Conservation (phyloP, 2,329 filamentous ascomycete genomes). For the Thermochaetoides dissita region DNA sequence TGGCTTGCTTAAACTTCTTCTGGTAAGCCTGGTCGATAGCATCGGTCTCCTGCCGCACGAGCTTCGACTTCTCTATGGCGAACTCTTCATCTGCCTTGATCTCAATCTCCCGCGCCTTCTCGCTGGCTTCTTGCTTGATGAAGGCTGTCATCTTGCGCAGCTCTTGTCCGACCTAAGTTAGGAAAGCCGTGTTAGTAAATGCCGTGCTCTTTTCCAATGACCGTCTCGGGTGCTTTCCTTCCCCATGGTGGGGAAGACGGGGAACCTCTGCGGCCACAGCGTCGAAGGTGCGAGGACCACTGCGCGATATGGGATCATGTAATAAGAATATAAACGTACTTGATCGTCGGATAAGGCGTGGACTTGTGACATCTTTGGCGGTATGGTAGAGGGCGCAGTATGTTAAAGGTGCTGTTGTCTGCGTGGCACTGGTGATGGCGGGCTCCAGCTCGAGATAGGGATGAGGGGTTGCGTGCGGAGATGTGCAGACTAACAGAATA, state of each 20-base stretch:
- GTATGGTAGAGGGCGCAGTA: background rate
- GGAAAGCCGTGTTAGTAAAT: conserved; percentile 4
- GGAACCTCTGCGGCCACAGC: background rate
- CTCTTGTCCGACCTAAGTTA: conserved; percentile 74
- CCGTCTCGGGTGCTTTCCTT: background rate
- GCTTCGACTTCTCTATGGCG: conserved; percentile 96
- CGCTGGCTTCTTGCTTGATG: conserved; percentile 95
- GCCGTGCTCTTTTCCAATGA: conserved; percentile 13
- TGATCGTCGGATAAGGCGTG: conserved; percentile 97
- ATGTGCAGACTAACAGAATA: no score
- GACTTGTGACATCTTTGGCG: conserved; percentile 60
- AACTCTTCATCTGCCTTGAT: conserved; percentile 99
- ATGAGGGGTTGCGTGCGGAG: background rate
- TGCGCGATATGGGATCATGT: background rate
- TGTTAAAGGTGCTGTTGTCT: background rate
- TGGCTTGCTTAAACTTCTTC: conserved; percentile 98
- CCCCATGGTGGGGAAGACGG: background rate
- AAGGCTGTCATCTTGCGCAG: conserved; percentile 99
- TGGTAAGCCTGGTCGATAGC: conserved; percentile 86
- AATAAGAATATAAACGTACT: conserved; percentile 34
- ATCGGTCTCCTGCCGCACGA: conserved; percentile 87
- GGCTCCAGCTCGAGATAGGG: background rate
- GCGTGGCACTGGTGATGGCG: background rate
- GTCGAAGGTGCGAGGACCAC: no score
- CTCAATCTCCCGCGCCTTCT: conserved; percentile 94